Conservation (phyloP, 768 basidiomycete genomes). For the Leccinum fibrillosum region DNA sequence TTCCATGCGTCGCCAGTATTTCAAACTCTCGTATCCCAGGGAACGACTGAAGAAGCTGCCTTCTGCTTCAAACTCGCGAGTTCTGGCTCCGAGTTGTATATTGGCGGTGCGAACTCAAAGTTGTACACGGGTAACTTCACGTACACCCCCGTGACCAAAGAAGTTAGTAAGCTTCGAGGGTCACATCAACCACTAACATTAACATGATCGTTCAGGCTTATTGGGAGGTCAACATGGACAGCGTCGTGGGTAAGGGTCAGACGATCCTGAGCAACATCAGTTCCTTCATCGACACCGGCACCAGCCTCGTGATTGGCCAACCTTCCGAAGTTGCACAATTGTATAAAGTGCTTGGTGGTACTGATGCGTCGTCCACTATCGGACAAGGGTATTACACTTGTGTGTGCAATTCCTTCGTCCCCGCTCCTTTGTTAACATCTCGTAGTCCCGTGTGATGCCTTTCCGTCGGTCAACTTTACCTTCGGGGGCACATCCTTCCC, state of each 20-base stretch:
- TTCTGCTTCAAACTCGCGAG: conserved; percentile 49
- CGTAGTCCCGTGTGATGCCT: not conserved
- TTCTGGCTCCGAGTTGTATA: conserved; percentile 41
- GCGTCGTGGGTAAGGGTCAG: not conserved
- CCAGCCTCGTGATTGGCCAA: conserved; percentile 10
- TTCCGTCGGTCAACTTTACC: not conserved
- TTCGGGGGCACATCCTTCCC: not conserved
- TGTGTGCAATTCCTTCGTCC: not conserved
- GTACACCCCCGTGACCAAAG: conserved; percentile 17
- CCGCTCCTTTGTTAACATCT: not conserved
- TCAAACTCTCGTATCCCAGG: conserved; percentile 39
- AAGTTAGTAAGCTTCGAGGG: conserved; percentile 6
- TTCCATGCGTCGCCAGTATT: conserved; percentile 36
- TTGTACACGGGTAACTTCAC: conserved; percentile 46
- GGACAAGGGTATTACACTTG: conserved; percentile 34
- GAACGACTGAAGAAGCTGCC: conserved; percentile 26
- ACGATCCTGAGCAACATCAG: conserved; percentile 5
- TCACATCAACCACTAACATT: not conserved
- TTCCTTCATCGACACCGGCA: conserved; percentile 24
- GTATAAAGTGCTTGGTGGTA: conserved; percentile 25
- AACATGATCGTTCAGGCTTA: conserved; percentile 8
- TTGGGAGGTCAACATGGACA: conserved; percentile 20
- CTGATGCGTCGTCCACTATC: conserved; percentile 11
- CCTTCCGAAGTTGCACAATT: conserved; percentile 13
- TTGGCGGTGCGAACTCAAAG: conserved; percentile 47